Evolutionary conservation across 2,329 filamentous ascomycete species (phyloP), one percentile per base, ranked within the genome.

Genomic region (Penicillium sp.): DNA sequence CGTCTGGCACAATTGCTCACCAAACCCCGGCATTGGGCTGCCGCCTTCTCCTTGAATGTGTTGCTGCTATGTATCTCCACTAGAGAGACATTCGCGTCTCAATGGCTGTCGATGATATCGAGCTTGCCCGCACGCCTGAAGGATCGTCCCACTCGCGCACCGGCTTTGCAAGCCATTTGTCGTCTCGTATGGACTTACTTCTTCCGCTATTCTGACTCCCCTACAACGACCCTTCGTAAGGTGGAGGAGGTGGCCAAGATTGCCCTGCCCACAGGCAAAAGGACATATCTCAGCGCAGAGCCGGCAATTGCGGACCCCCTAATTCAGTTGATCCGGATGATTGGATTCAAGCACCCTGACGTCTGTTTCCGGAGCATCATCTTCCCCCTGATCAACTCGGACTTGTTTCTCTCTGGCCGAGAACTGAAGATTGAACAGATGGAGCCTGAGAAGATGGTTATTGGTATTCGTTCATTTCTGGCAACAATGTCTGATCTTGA

Each of bases 361-460:
- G 89, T 96, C 65, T 98, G 94, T 77, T 97, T 98, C 77, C 87
- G 89, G 67, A 91, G 84, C 51, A 90, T 98, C 65, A 92, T 99
- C n/a, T 98, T 97, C 69, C 95, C 94, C 3, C 80, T 99, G 40
- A 90, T 99, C 72, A 97, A 96, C 73, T 92, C 93, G 1, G 94
- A 97, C 55, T 81, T 93, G n/a, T 95, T 97, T 73, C 83, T 85
- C 30, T 86, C 88, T 19, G 83, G 82, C 81, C 91, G 89, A 70
- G 91, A 97, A 48, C 80, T 95, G 45, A 93, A 87, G 72, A 90
- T 97, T 30, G 95, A 98, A 72, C 92, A 96, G 71, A 84, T 99
- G 63, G 95, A 99, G 64, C 95, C 96, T 0, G 96, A 99, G 73
- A 90, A 92, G 70, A 96, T 97, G 79, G 94, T 98, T n/a, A 91